Evolutionary conservation across 2,329 filamentous ascomycete genomes (phyloP).

Genomic region (Calonectria pseudoreteaudii): DNA sequence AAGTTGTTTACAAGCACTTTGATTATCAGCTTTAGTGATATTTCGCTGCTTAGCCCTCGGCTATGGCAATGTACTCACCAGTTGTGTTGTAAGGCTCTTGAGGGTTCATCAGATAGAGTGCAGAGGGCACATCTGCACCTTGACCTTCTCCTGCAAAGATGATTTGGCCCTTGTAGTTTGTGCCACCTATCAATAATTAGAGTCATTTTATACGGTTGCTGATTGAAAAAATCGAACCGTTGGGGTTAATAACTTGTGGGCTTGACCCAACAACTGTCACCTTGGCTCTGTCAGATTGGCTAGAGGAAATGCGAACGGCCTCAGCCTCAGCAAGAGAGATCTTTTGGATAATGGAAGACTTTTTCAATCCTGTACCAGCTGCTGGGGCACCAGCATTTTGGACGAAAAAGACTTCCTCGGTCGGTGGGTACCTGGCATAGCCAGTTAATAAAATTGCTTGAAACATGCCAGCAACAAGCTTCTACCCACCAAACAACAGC

Average conservation of each 20-base stretch:
- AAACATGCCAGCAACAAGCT: too few species aligned
- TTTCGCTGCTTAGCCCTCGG: background rate
- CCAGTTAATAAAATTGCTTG: background rate
- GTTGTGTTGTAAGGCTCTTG: conserved; percentile 63
- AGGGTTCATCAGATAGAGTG: conserved; percentile 43
- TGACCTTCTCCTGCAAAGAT: conserved; percentile 64
- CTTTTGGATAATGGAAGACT: conserved; percentile 63
- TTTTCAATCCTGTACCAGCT: conserved; percentile 62
- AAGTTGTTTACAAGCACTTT: conserved; percentile 67
- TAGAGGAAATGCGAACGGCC: conserved; percentile 26
- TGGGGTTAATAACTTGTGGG: conserved; percentile 62
- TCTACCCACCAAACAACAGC: conserved; percentile 60
- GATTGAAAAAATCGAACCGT: conserved; percentile 50
- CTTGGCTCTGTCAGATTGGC: conserved; percentile 48
- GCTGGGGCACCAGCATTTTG: conserved; percentile 61
- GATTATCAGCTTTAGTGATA: background rate
- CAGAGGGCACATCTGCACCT: conserved; percentile 49
- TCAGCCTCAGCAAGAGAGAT: conserved; percentile 59
- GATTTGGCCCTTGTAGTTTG: conserved; percentile 62
- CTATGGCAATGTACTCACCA: conserved; percentile 42
- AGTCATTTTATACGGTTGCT: rapidly evolving
- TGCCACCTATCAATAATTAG: conserved; percentile 52
- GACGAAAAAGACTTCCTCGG: conserved; percentile 66
- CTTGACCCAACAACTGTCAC: conserved; percentile 55
- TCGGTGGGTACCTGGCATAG: conserved; percentile 50